phyloP scores from a whole-genome alignment of 1,284 basidiomycete species.

The Mixia osmundae region DNA sequence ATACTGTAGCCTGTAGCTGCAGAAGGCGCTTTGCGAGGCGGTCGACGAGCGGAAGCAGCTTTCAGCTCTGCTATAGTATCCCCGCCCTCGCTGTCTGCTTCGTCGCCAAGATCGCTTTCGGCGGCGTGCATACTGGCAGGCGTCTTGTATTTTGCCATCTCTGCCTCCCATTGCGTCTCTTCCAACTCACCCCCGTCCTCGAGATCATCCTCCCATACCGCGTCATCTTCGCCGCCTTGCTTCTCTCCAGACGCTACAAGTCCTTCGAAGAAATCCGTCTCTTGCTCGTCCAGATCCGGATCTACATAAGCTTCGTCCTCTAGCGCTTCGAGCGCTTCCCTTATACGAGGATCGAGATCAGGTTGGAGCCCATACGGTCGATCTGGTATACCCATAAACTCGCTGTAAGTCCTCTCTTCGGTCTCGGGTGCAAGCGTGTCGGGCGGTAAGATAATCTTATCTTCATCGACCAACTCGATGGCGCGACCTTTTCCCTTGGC shows the following conservation, averaged over 20 bases:
- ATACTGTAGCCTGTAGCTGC: conserved; percentile 42
- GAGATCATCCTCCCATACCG: conserved; percentile 33
- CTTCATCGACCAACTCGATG: conserved; percentile 3
- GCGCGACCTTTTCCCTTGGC: conserved; percentile 14
- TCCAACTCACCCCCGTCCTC: conserved; percentile 12
- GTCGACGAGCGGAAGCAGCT: conserved; percentile 49
- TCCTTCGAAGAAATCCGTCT: conserved; percentile 24
- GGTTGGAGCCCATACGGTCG: conserved; percentile 74
- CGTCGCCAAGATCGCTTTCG: conserved; percentile 17
- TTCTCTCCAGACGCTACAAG: conserved; percentile 34
- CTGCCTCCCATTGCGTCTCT: conserved; percentile 1
- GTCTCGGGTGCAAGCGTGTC: conserved; percentile 7
- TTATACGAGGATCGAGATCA: conserved; percentile 85
- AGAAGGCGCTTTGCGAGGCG: conserved; percentile 43
- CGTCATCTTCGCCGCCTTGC: conserved; percentile 13
- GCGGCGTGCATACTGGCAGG: conserved; percentile 18
- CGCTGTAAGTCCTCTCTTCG: conserved; percentile 6
- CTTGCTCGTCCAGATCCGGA: conserved; percentile 14
- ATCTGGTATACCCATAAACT: conserved; percentile 32
- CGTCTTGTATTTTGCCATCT: conserved; percentile 23
- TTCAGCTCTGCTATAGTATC: conserved; percentile 39
- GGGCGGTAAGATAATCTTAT: conserved; percentile 8
- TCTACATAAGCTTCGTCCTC: conserved; percentile 81
- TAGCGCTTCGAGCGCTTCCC: conserved; percentile 79
- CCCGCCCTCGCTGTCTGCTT: conserved; percentile 40